Evolutionary conservation across 805 yeast genomes (phyloP).

Genomic region (Pichia paraexigua): DNA sequence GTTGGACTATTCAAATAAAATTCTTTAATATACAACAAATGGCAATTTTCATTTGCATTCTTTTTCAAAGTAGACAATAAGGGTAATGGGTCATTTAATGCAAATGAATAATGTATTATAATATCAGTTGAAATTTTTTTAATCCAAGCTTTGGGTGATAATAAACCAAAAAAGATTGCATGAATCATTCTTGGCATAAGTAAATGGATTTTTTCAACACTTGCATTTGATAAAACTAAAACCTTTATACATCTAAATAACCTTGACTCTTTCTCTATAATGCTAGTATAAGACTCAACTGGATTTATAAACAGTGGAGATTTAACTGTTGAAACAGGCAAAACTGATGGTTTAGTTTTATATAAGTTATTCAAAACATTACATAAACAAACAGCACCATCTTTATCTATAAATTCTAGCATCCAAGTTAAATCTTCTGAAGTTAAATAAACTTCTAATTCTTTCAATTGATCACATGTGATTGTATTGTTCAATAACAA

Average conservation of each 20-base stretch:
- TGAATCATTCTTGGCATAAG: conserved; percentile 45
- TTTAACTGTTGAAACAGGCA: background rate
- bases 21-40: conserved; percentile 23
- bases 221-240: conserved; percentile 60
- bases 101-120: conserved; percentile 49
- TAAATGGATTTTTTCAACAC: conserved; percentile 57
- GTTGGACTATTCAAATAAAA: conserved; percentile 16
- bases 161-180: conserved; percentile 69
- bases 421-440: conserved; percentile 82
- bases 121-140: conserved; percentile 73
- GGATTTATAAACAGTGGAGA: conserved; percentile 23
- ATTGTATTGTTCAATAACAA: conserved; percentile 64
- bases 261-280: conserved; percentile 62
- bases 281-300: conserved; percentile 24
- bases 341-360: conserved; percentile 24
- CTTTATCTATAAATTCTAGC: conserved; percentile 65
- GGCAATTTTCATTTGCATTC: conserved; percentile 28
- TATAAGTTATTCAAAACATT: conserved; percentile 45
- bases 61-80: conserved; percentile 21
- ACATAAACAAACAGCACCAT: conserved; percentile 85
- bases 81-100: conserved; percentile 16
- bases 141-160: conserved; percentile 73
- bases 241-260: conserved; percentile 78
- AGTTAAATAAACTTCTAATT: conserved; percentile 83
- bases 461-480: conserved; percentile 62